These are phyloP conservation scores for Fraxinus platypoda DNA, from an alignment of 305 asterid species.

Conservation along the genomic window DNA sequence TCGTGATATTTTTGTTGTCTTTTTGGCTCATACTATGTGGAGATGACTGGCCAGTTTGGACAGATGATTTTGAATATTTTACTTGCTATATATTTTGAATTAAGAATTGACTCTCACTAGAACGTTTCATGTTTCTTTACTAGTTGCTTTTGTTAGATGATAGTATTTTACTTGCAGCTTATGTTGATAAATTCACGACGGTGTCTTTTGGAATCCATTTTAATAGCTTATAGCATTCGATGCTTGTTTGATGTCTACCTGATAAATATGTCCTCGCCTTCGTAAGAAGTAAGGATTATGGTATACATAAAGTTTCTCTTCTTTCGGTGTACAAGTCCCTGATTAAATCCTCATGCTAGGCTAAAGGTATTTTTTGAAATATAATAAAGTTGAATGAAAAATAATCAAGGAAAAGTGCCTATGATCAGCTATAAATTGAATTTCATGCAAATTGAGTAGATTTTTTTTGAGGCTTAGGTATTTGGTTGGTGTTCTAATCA, in stretches of 20 bases:
- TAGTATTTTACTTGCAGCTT: background rate
- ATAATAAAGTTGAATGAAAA: background rate
- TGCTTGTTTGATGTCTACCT: background rate
- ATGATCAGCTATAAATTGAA: background rate
- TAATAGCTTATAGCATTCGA: background rate
- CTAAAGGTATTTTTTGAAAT: background rate
- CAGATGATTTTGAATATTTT: background rate
- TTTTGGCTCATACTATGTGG: background rate
- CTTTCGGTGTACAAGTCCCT: background rate
- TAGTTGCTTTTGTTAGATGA: background rate
- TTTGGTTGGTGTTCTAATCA: background rate
- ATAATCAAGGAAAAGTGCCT: background rate
- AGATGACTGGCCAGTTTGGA: background rate
- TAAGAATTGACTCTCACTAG: background rate
- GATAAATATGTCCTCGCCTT: background rate
- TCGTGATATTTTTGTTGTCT: background rate
- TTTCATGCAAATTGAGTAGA: slow-evolving; percentile 16
- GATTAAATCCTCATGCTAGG: background rate
- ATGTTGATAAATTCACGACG: background rate
- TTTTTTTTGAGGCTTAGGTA: background rate
- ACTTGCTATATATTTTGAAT: background rate
- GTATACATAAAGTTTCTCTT: background rate
- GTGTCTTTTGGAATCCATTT: background rate
- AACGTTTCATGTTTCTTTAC: background rate
- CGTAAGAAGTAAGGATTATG: background rate